A percentile compares a stretch with the other conserved stretches of the same genome.
phyloP scores from a whole-genome alignment of 495 filamentous ascomycete species.

The Choiromyces venosus region DNA sequence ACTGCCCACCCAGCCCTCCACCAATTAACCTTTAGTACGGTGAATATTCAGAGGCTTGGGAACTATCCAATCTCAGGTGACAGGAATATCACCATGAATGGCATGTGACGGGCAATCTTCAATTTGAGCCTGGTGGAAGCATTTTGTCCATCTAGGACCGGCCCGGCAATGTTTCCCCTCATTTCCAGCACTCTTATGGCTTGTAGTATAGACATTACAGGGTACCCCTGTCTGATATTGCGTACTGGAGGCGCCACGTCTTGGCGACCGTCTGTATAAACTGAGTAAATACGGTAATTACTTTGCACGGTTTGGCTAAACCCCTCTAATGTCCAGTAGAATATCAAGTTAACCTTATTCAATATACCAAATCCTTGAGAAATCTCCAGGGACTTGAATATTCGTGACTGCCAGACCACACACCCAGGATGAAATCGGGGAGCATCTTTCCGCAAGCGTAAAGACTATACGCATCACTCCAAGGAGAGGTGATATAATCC shows the following conservation, averaged over 20 bases:
- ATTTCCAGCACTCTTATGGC: too few relatives aligned
- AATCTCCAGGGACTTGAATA: too few relatives aligned
- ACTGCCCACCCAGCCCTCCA: not conserved
- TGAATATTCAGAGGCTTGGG: not conserved
- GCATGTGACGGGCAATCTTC: not conserved
- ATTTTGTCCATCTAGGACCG: not conserved
- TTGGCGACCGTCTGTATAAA: not conserved
- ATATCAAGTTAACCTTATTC: too few relatives aligned
- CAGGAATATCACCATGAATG: not conserved
- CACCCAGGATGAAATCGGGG: too few relatives aligned
- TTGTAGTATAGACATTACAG: not conserved
- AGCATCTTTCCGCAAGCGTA: too few relatives aligned
- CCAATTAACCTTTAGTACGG: not conserved
- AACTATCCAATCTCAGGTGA: not conserved
- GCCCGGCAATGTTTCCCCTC: too few relatives aligned
- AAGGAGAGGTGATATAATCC: too few relatives aligned
- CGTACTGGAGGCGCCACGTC: not conserved
- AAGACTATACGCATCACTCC: too few relatives aligned
- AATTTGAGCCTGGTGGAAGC: not conserved
- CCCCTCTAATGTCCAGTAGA: too few relatives aligned
- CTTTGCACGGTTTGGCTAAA: too few relatives aligned
- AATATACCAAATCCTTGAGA: too few relatives aligned
- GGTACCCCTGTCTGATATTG: not conserved
- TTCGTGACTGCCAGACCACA: too few relatives aligned
- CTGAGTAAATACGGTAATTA: not conserved